Conservation (phyloP, 169 alveolate species). For the Neospora caninum region DNA sequence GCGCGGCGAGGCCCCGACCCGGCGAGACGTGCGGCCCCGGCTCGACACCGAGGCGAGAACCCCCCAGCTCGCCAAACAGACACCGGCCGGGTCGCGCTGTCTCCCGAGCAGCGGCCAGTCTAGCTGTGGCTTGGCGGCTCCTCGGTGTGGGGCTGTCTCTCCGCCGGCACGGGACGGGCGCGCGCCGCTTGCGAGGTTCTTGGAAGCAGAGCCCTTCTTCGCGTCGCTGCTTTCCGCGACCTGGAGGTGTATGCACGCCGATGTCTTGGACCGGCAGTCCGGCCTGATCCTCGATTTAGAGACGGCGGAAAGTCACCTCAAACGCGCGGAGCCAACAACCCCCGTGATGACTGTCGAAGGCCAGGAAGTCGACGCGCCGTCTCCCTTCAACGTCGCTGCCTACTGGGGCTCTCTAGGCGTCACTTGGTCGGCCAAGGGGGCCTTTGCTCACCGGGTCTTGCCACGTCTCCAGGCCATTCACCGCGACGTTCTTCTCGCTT, state of each 20-base stretch:
- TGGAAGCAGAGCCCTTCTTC: neutral
- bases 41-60: no score
- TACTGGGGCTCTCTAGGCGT: neutral
- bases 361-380: slow-evolving; percentile 11
- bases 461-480: slow-evolving; percentile 5
- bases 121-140: no score
- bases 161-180: neutral
- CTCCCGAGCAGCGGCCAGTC: no score
- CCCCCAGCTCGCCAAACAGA: no score
- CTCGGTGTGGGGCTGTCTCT: neutral
- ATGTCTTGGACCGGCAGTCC: neutral
- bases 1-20: no score
- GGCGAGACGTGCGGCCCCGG: no score
- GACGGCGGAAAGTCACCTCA: neutral
- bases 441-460: slow-evolving; percentile 1
- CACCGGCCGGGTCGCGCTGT: no score
- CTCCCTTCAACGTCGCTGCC: neutral
- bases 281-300: slow-evolving; percentile 17
- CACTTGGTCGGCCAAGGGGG: neutral
- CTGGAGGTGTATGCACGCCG: neutral
- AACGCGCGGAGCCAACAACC: neutral
- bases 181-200: neutral
- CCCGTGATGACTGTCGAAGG: neutral
- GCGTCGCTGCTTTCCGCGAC: neutral
- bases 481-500: slow-evolving; percentile 4